Conservation (phyloP, 495 filamentous ascomycete species). For the Penicillium roqueforti region DNA sequence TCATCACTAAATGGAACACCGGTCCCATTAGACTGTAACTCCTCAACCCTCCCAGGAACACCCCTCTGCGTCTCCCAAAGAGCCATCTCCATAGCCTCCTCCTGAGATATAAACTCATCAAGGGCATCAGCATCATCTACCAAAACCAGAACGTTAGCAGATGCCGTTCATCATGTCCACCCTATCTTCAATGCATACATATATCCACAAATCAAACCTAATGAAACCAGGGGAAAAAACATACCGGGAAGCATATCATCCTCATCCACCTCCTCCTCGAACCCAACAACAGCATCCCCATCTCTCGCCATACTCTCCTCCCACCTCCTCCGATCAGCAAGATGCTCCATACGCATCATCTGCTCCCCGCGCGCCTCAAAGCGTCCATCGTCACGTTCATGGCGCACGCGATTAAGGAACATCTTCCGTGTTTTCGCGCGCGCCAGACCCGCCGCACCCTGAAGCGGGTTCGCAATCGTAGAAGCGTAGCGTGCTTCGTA, state of each 20-base stretch:
- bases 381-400: conserved; percentile 63
- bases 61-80: conserved; percentile 6
- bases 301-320: conserved; percentile 43
- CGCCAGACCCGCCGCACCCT: conserved; percentile 20
- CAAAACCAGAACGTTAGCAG: background rate
- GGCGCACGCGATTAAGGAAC: conserved; percentile 76
- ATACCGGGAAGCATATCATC: conserved; percentile 27
- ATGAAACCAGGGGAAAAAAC: conserved; percentile 9
- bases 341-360: conserved; percentile 49
- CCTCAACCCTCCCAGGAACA: background rate
- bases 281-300: conserved; percentile 23
- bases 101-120: conserved; percentile 32
- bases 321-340: conserved; percentile 48
- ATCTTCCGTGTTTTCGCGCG: conserved; percentile 44
- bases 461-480: conserved; percentile 29
- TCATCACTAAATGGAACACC: conserved; percentile 49
- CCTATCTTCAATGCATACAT: background rate
- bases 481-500: conserved; percentile 31
- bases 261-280: conserved; percentile 43
- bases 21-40: conserved; percentile 1
- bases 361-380: conserved; percentile 73
- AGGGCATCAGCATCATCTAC: conserved; percentile 34
- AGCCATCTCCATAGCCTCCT: conserved; percentile 31
- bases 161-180: background rate
- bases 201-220: background rate